These are phyloP conservation scores for Alopecurus myosuroides DNA, from an alignment of 176 grass and related monocot species.

Conservation along the genomic window DNA sequence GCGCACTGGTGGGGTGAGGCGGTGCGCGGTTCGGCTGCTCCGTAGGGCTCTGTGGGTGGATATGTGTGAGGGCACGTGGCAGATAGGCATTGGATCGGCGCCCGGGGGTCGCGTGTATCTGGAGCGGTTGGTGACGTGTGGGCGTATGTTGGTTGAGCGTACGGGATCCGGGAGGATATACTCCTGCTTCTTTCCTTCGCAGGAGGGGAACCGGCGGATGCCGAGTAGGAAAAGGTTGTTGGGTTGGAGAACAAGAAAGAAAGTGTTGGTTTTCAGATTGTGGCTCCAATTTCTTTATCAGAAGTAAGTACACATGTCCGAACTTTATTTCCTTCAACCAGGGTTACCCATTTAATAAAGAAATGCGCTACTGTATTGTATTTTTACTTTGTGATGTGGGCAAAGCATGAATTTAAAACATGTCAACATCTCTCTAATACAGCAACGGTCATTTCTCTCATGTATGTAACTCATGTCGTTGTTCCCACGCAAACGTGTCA, in stretches of 20 bases:
- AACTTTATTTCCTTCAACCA: no score
- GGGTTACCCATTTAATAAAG: no score
- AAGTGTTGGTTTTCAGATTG: no score
- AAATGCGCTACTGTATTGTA: no score
- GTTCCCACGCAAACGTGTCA: no score
- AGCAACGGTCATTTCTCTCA: no score
- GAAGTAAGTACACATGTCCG: no score
- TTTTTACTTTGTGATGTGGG: no score
- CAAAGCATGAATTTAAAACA: no score
- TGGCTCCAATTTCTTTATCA: no score
- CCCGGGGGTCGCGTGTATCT: not conserved
- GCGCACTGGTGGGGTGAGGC: not conserved
- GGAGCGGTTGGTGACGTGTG: not conserved
- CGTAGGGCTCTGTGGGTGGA: not conserved
- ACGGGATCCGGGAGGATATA: slow-evolving; percentile 27
- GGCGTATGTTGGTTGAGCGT: not conserved
- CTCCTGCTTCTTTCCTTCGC: not conserved
- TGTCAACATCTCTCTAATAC: no score
- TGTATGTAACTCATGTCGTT: no score
- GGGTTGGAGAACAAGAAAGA: slow-evolving; percentile 11
- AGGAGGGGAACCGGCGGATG: not conserved
- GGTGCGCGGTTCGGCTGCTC: slow-evolving; percentile 19
- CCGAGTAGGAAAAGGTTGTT: not conserved
- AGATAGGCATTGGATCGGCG: not conserved
- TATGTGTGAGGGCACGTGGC: not conserved